These are phyloP conservation scores for Lumnitzera littorea DNA, from an alignment of 345 rosid genomes.

Conservation along the genomic window DNA sequence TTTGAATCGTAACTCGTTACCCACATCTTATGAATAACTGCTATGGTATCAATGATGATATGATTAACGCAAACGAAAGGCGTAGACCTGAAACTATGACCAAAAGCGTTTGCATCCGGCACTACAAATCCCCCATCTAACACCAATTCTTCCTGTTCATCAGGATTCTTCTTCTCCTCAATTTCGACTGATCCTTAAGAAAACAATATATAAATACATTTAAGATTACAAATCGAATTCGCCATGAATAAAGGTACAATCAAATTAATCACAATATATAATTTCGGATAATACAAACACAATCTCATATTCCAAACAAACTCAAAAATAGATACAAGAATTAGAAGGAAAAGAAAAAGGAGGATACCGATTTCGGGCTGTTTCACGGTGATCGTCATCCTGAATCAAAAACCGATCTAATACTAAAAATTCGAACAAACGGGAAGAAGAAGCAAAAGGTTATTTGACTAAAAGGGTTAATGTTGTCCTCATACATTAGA, in stretches of 20 bases:
- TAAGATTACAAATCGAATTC: background rate
- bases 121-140: slow-evolving; percentile 4
- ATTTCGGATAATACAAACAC: too few species aligned
- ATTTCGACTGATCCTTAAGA: slow-evolving; percentile 1
- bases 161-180: background rate
- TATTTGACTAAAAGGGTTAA: background rate
- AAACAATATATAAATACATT: background rate
- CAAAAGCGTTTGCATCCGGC: slow-evolving; percentile 3
- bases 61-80: background rate
- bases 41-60: background rate
- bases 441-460: background rate
- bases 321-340: background rate
- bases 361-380: slow-evolving; percentile 1
- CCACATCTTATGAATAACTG: too few species aligned
- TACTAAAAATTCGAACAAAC: background rate
- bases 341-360: background rate
- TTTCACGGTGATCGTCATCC: slow-evolving; percentile 10
- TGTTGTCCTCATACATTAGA: background rate
- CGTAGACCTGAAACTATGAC: background rate
- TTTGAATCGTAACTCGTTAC: too few species aligned
- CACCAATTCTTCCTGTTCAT: background rate
- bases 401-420: slow-evolving; percentile 1
- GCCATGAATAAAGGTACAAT: background rate
- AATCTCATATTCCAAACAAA: too few species aligned
- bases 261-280: too few species aligned